Percentiles rank a stretch among this genome's conserved stretches.
These are phyloP conservation scores for Lactarius sanguifluus DNA, from an alignment of 768 basidiomycete species.

Conservation along the genomic window DNA sequence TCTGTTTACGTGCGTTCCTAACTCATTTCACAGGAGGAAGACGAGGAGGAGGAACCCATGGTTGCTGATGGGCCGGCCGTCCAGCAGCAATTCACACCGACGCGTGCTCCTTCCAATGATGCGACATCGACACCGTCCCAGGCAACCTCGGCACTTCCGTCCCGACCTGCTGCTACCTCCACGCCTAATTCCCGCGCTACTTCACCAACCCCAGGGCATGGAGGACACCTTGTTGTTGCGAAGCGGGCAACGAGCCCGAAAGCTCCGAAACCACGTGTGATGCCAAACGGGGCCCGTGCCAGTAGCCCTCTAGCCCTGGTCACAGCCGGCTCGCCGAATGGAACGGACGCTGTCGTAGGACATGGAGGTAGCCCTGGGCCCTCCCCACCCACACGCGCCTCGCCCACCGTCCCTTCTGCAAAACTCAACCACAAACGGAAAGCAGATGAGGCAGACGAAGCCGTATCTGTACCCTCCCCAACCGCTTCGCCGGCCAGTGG, in stretches of 20 bases:
- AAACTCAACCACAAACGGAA: conserved; percentile 61
- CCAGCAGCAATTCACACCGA: conserved; percentile 48
- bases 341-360: conserved; percentile 37
- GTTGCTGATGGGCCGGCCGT: conserved; percentile 47
- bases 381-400: conserved; percentile 37
- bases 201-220: conserved; percentile 59
- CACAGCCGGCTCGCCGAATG: conserved; percentile 34
- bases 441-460: conserved; percentile 40
- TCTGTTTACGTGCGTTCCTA: conserved; percentile 16
- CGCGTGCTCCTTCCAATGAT: conserved; percentile 35
- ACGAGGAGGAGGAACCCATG: conserved; percentile 67
- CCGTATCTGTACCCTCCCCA: conserved; percentile 14
- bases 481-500: conserved; percentile 30
- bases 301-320: conserved; percentile 54
- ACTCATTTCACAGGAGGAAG: conserved; percentile 50
- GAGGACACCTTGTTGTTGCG: conserved; percentile 78
- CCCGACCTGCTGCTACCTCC: conserved; percentile 40
- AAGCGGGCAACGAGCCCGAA: conserved; percentile 86
- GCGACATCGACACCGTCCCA: conserved; percentile 41
- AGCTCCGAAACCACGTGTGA: conserved; percentile 54
- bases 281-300: conserved; percentile 48
- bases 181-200: conserved; percentile 52
- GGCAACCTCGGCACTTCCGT: conserved; percentile 33
- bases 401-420: conserved; percentile 12
- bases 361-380: conserved; percentile 30